Evolutionary conservation across 192 early-diverging fungal species (phyloP), one percentile per base, ranked within the genome.

Genomic region (Coemansia sp.): DNA sequence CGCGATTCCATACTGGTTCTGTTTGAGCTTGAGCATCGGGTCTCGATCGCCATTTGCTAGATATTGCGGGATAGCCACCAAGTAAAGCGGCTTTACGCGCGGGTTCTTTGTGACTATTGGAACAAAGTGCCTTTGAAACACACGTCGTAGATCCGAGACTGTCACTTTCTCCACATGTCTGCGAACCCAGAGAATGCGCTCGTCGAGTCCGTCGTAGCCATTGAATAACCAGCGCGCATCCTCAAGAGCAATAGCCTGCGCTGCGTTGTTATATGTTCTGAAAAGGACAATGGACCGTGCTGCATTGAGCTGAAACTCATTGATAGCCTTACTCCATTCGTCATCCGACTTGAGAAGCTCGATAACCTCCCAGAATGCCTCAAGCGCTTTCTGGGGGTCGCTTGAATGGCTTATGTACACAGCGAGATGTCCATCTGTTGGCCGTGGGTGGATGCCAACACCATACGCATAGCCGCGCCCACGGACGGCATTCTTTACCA

Each of bases 391-490:
- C 65, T 51, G 59, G 42, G 79, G 74, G 20, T 82, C 75, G 5
- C 70, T 68, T 0, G 79, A 75, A 41, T 82, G 79, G 65, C 79
- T 77, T 17, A 82, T 82, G 57, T 76, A 82, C 25, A 82, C 64
- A 16, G 74, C 70, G n/a, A 82, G 45, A 43, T 69, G 62, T 14
- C 79, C 79, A 20, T 74, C 63, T 13, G 67, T 61, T 43, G 32
- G 50, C 1, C 51, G 63, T 1, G 71, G 58, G 62, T 82, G 79
- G 17, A 76, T 69, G 1, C 74, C 79, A 13, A 82, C 65, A 49
- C 87, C 92, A 65, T 95, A 95, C 0, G 93, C 93, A 61, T 89
- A 90, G 45, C 90, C 89, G 19, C 79, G 80, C 17, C 93, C 92
- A 12, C 94, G 85, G 11, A 95, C 89, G 0, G 89, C 86, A n/a